A percentile compares a stretch with the other conserved stretches of the same genome.
Conservation (phyloP, 139 green algal genomes). For the Astrephomene gubernaculifera region DNA sequence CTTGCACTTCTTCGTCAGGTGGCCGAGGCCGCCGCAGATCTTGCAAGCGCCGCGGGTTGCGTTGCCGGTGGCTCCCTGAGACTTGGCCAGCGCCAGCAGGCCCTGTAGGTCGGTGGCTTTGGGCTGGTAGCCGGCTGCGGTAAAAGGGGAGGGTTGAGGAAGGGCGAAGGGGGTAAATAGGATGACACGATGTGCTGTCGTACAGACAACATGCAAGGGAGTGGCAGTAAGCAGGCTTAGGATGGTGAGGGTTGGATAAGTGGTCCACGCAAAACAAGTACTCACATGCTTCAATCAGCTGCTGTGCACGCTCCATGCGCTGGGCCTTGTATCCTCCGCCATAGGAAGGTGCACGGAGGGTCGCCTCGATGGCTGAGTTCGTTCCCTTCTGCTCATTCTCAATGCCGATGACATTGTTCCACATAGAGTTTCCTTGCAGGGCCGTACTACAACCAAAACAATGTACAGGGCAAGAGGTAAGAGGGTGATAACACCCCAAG, state of each 20-base stretch:
- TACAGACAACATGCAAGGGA: too few relatives aligned
- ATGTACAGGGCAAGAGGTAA: not conserved
- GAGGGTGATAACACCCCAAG: too few relatives aligned
- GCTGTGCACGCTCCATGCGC: slow-evolving; percentile 72
- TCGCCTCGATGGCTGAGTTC: slow-evolving; percentile 81
- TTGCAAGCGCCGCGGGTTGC: slow-evolving; percentile 82
- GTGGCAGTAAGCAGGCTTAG: too few relatives aligned
- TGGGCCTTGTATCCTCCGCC: slow-evolving; percentile 56
- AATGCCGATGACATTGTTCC: slow-evolving; percentile 85
- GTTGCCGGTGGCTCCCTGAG: slow-evolving; percentile 68
- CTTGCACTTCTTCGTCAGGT: slow-evolving; percentile 92
- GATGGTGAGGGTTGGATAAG: too few relatives aligned
- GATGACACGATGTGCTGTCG: not conserved
- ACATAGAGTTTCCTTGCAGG: slow-evolving; percentile 85
- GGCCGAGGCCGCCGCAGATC: slow-evolving; percentile 85
- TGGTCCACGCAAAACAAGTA: too few relatives aligned
- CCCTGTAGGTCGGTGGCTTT: slow-evolving; percentile 73
- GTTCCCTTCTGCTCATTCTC: slow-evolving; percentile 65
- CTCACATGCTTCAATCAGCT: slow-evolving; percentile 59
- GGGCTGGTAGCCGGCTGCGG: slow-evolving; percentile 76
- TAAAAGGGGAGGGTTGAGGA: not conserved
- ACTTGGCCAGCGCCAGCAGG: slow-evolving; percentile 79
- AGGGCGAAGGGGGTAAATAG: not conserved
- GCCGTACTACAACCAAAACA: slow-evolving; percentile 58
- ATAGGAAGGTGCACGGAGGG: slow-evolving; percentile 74